These are phyloP conservation scores for Papilionanthe hybrid DNA, from an alignment of 116 monocot genomes.

Conservation along the genomic window DNA sequence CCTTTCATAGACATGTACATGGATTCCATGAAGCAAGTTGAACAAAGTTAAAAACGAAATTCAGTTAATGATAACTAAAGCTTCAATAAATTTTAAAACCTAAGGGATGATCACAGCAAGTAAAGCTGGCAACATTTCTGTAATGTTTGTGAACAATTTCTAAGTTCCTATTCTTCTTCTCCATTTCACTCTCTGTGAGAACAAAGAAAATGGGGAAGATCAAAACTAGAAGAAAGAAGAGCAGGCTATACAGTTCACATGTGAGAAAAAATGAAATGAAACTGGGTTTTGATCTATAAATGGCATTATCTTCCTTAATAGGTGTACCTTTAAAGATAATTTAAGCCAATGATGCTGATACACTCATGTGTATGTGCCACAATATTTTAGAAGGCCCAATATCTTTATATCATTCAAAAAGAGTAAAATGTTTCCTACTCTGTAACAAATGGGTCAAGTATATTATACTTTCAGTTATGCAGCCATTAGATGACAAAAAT, in stretches of 20 bases:
- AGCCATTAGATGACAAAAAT: no score
- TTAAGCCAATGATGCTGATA: not conserved
- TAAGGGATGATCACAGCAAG: not conserved
- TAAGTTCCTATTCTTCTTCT: not conserved
- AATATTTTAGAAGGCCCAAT: no score
- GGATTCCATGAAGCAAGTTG: not conserved
- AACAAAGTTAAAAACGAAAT: not conserved
- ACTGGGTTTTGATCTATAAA: not conserved
- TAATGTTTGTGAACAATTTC: not conserved
- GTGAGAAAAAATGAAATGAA: no score
- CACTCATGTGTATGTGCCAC: no score
- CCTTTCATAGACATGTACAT: not conserved
- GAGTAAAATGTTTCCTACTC: no score
- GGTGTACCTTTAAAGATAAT: not conserved
- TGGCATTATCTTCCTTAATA: not conserved
- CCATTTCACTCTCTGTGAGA: no score
- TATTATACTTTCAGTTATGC: no score
- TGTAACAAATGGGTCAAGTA: no score
- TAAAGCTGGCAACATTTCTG: not conserved
- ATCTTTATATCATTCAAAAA: no score
- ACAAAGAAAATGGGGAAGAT: no score
- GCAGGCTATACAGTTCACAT: no score
- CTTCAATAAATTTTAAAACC: not conserved
- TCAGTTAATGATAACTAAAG: not conserved
- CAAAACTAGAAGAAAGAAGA: no score